phyloP scores from a whole-genome alignment of 2,329 filamentous ascomycete genomes.

The Trichoderma sp. region DNA sequence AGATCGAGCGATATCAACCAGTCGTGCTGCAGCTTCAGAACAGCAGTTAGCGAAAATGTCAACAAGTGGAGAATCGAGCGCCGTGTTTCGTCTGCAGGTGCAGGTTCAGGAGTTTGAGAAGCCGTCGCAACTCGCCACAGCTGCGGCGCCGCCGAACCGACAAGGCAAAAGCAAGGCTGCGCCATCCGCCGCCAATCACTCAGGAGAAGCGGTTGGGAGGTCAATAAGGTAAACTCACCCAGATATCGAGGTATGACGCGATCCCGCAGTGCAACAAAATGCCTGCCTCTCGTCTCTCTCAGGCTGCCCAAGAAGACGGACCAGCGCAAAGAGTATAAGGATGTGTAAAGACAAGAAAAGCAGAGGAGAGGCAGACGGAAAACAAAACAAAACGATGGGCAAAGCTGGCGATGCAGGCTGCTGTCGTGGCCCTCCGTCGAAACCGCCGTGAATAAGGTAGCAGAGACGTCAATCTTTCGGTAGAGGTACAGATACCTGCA shows the following conservation, averaged over 20 bases:
- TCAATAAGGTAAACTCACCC: constrained; percentile 9
- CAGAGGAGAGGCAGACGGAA: background rate
- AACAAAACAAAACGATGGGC: background rate
- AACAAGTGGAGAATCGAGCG: background rate
- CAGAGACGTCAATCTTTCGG: background rate
- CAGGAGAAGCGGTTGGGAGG: background rate
- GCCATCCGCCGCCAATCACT: constrained; percentile 12
- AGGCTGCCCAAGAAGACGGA: background rate
- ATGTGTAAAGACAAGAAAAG: background rate
- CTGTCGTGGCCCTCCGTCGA: constrained; percentile 15
- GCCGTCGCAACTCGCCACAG: constrained; percentile 22
- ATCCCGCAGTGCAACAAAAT: background rate
- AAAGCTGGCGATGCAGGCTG: constrained; percentile 10
- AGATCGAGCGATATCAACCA: background rate
- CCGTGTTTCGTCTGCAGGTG: background rate
- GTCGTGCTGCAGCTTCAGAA: background rate
- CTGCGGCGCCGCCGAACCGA: background rate
- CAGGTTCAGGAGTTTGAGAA: background rate
- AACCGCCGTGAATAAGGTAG: constrained; percentile 13
- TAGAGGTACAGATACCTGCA: constrained; percentile 9
- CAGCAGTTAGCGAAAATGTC: constrained; percentile 3
- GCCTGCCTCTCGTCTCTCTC: background rate
- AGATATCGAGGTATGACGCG: background rate
- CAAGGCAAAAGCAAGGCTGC: background rate
- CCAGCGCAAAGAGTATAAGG: constrained; percentile 7